Evolutionary conservation across 2,329 filamentous ascomycete species (phyloP).

Genomic region (Blastomyces percursus): DNA sequence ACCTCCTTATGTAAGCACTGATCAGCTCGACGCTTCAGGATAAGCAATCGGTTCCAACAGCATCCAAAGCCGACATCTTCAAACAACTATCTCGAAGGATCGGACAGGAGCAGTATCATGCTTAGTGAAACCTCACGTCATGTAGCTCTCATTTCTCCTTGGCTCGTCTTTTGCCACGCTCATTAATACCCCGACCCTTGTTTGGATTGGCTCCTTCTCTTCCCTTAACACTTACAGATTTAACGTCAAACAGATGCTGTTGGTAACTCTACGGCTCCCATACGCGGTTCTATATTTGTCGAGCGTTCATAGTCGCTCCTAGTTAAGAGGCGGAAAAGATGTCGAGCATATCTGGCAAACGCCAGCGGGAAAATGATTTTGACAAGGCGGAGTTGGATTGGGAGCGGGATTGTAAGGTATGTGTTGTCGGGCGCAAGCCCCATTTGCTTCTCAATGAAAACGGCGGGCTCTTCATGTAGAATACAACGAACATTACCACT

Average conservation of each 20-base stretch:
- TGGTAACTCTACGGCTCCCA: neutral
- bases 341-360: constrained; percentile 19
- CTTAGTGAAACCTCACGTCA: constrained; percentile 5
- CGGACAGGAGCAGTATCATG: constrained; percentile 7
- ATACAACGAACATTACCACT: neutral
- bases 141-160: neutral
- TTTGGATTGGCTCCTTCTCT: neutral
- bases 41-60: neutral
- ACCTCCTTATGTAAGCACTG: neutral
- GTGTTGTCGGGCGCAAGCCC: neutral
- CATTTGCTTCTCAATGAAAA: neutral
- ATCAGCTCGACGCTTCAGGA: neutral
- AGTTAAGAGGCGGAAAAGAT: constrained; percentile 12
- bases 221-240: neutral
- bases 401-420: constrained; percentile 20
- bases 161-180: neutral
- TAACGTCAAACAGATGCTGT: neutral
- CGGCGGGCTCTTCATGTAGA: neutral
- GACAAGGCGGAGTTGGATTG: neutral
- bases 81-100: constrained; percentile 3
- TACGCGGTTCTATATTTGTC: neutral
- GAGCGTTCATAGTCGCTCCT: neutral
- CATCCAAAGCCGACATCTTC: constrained; percentile 1
- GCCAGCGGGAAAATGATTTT: constrained; percentile 37
- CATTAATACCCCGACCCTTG: neutral